Evolutionary conservation across 2,329 filamentous ascomycete species (phyloP).

Genomic region (Sclerotinia sclerotiorum): DNA sequence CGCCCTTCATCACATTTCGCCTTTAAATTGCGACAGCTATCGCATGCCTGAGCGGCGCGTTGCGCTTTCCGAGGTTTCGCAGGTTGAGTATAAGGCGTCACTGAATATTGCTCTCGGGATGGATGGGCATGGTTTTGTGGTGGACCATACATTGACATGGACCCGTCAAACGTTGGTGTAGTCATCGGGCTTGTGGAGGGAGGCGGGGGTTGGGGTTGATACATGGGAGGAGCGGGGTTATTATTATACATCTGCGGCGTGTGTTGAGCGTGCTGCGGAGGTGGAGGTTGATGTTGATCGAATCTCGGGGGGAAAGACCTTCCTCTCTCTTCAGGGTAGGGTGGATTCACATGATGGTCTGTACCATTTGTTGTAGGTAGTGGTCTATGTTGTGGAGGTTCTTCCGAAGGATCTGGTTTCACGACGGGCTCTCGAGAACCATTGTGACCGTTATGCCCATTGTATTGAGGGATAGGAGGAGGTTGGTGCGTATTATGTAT

Average conservation of each 20-base stretch:
- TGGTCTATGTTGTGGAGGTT: conserved; percentile 43
- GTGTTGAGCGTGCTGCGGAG: conserved; percentile 21
- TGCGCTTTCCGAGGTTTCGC: conserved; percentile 35
- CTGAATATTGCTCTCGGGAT: conserved; percentile 31
- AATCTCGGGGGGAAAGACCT: conserved; percentile 28
- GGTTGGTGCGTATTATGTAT: conserved; percentile 42
- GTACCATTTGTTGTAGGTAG: conserved; percentile 35
- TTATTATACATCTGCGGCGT: conserved; percentile 17
- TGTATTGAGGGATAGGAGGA: conserved; percentile 42
- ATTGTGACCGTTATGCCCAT: conserved; percentile 22
- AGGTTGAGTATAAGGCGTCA: conserved; percentile 16
- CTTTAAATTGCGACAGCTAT: conserved; percentile 82
- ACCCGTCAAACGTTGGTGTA: conserved; percentile 24
- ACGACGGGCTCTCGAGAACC: conserved; percentile 51
- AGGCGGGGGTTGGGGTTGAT: conserved; percentile 29
- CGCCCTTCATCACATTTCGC: conserved; percentile 88
- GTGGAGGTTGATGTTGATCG: conserved; percentile 32
- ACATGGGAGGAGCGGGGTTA: conserved; percentile 27
- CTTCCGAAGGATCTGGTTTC: conserved; percentile 52
- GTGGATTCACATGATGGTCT: conserved; percentile 35
- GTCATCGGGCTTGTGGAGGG: conserved; percentile 37
- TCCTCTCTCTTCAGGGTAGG: conserved; percentile 34
- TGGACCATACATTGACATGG: conserved; percentile 27
- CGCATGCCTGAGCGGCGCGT: conserved; percentile 68
- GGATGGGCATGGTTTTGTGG: conserved; percentile 26